Base-by-base conservation (phyloP, 2,329 filamentous ascomycete genomes). In the Emmonsiellopsis sp. region DNA sequence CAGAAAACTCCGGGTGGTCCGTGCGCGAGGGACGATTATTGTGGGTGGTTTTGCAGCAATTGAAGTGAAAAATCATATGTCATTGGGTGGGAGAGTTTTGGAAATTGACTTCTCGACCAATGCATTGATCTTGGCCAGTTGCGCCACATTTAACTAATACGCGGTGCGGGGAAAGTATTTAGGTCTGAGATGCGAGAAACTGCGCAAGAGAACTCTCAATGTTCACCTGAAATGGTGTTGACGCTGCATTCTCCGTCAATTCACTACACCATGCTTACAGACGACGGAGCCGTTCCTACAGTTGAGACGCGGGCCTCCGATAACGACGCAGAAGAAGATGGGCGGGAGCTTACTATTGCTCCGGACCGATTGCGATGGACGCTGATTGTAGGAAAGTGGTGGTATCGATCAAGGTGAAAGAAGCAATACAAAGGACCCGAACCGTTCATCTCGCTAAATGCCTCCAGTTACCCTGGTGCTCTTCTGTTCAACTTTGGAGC, bases 401-500 rank as follows among this genome's bases (percentile, higher is more conserved):
- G 42, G 42, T 27, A 44, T 42, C 42, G 42, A 9, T 17, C 42
- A 44, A 44, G 42, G 42, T 27, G 21, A 44, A 27, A 44, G 42
- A 44, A 17, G 21, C 21, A 14, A 44, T 44, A 44, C 10, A 10
- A 17, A 44, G 21, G 9, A 27, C 14, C 42, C 2, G n/a, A 14
- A 9, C n/a, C 9, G 42, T 27, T 10, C 42, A 44, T 17, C 14
- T 44, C 10, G n/a, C n/a, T 32, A 31, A 48, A 10, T 33, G 45
- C 45, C 9, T n/a, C n/a, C 27, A 73, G 71, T 39, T 87, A 84
- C 61, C 56, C 62, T 0, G 82, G 82, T 0, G 78, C 82, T 0
- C 68, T 87, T 0, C 52, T 78, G 11, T 84, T 86, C 71, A 88
- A 88, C 60, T 53, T 82, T 8, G 72, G 65, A 46, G 74, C 83